phyloP scores from a whole-genome alignment of 768 basidiomycete species.

The Sistotremastrum suecicum region DNA sequence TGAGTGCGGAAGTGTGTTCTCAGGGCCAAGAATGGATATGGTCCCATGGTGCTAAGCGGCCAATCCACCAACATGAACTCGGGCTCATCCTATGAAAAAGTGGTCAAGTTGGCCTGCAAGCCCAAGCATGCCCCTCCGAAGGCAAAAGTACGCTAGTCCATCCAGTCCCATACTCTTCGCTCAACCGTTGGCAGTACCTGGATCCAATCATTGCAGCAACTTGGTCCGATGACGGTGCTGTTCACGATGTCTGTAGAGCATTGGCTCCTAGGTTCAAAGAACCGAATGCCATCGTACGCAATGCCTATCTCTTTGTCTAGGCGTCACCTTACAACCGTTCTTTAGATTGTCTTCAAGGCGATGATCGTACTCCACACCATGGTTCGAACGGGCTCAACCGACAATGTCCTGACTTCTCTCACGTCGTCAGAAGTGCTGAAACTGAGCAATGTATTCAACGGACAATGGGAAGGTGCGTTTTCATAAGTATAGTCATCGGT shows the following conservation, averaged over 20 bases:
- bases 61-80: no score
- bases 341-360: slow-evolving; percentile 93
- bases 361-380: slow-evolving; percentile 90
- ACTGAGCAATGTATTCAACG: slow-evolving; percentile 65
- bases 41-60: no score
- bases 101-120: slow-evolving; percentile 93
- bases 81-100: slow-evolving; percentile 50
- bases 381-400: slow-evolving; percentile 93
- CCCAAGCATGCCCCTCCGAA: slow-evolving; percentile 94
- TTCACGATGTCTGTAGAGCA: slow-evolving; percentile 87
- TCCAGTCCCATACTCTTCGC: neutral
- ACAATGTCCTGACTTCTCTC: slow-evolving; percentile 78
- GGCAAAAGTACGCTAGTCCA: slow-evolving; percentile 51
- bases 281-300: slow-evolving; percentile 75
- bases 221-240: slow-evolving; percentile 89
- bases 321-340: neutral
- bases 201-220: slow-evolving; percentile 94
- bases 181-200: slow-evolving; percentile 51
- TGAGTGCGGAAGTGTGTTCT: no score
- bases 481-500: neutral
- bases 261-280: slow-evolving; percentile 76
- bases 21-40: no score
- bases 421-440: slow-evolving; percentile 71
- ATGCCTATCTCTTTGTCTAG: neutral
- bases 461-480: slow-evolving; percentile 73